Evolutionary conservation across 495 filamentous ascomycete genomes (phyloP), one percentile per base, ranked within the genome.

Genomic region (Penicillium verhagenii): DNA sequence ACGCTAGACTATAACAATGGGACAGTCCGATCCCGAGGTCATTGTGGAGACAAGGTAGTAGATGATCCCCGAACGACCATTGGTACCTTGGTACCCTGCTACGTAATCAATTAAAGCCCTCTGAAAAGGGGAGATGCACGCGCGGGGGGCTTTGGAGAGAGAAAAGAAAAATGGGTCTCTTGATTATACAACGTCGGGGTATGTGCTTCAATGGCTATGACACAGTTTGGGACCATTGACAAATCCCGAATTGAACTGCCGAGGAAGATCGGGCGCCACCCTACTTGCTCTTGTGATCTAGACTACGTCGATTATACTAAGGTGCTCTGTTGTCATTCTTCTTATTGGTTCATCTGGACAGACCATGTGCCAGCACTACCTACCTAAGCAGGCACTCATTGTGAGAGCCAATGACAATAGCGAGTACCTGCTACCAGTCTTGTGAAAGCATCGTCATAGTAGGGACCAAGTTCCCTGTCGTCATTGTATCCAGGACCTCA

Each of bases 1-100:
- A 68, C 65, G 52, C 39, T 66, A 26, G 14, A 39, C 21, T 35
- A 57, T 29, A 40, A 68, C 62, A 68, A 66, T 68, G 39, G 50
- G 50, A 45, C 53, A 59, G 59, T 63, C 53, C 16, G 20, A 23
- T 25, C n/a, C n/a, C n/a, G n/a, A n/a, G n/a, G n/a, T n/a, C 37
- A 58, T 28, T 19, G 59, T 61, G 59, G 62, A 61, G 56, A 43
- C 47, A 60, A 31, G 45, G 62, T 67, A 46, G 56, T 20, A 65
- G 28, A 55, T 65, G 62, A 65, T 59, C 53, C 16, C 24, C 1
- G 16, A 7, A 13, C 19, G 4, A 31, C 20, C 13, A 14, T 21
- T 39, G 29, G 35, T 38, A 14, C 33, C 9, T 21, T 39, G 29
- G 35, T 38, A 14, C 33, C 9, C n/a, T 23, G 18, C 31, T 50